phyloP scores from a whole-genome alignment of 2,329 filamentous ascomycete genomes.

The Pleochaeta shiraiana region DNA sequence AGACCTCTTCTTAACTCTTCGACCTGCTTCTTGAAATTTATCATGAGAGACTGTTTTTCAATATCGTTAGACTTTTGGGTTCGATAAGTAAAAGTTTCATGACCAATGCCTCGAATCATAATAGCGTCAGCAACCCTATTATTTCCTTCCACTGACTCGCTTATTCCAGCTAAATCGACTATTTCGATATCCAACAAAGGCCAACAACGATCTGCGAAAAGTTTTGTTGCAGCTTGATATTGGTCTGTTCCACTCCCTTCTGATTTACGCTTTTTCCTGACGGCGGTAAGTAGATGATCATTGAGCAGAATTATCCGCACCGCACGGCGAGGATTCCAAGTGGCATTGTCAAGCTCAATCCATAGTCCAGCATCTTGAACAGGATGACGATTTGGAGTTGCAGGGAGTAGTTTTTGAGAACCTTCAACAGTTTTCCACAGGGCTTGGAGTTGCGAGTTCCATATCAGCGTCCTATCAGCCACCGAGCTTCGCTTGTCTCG shows the following conservation, averaged over 20 bases:
- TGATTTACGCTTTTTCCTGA: conserved; percentile 74
- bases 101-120: conserved; percentile 66
- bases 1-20: conserved; percentile 76
- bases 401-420: conserved; percentile 90
- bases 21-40: conserved; percentile 79
- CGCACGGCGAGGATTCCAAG: conserved; percentile 76
- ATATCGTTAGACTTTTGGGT: conserved; percentile 61
- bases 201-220: conserved; percentile 91
- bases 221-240: conserved; percentile 36
- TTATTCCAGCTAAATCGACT: conserved; percentile 58
- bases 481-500: conserved; percentile 80
- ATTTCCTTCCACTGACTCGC: conserved; percentile 30
- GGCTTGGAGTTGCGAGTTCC: conserved; percentile 48
- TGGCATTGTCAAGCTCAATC: conserved; percentile 94
- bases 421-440: conserved; percentile 96
- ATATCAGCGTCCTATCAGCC: conserved; percentile 40
- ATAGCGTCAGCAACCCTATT: conserved; percentile 65
- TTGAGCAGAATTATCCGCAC: conserved; percentile 89
- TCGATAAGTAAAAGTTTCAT: conserved; percentile 85
- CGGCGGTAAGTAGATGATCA: conserved; percentile 80
- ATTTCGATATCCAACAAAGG: conserved; percentile 81
- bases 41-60: conserved; percentile 61
- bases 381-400: conserved; percentile 76
- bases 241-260: conserved; percentile 36
- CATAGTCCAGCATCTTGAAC: conserved; percentile 81